phyloP scores from a whole-genome alignment of 139 green algal genomes.

The Chlorella sp. region DNA sequence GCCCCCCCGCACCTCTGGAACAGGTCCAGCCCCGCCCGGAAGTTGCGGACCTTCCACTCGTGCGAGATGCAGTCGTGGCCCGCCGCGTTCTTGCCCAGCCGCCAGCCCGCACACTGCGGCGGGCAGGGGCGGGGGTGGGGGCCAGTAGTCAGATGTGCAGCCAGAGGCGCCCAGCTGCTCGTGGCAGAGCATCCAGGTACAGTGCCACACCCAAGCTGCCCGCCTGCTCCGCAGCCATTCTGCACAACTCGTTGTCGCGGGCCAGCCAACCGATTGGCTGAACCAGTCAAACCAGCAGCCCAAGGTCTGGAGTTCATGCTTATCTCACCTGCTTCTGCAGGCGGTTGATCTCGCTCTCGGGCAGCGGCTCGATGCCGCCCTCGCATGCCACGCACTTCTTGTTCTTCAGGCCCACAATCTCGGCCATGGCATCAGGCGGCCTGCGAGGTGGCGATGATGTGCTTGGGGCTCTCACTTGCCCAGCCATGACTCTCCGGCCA shows the following conservation, averaged over 20 bases:
- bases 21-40: slow-evolving; percentile 56
- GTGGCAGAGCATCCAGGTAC: no score
- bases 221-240: no score
- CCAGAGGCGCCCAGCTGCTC: no score
- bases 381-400: slow-evolving; percentile 64
- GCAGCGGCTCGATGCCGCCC: slow-evolving; percentile 67
- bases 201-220: no score
- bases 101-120: slow-evolving; percentile 69
- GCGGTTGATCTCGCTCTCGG: slow-evolving; percentile 61
- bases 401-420: slow-evolving; percentile 60
- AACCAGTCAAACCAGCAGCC: no score
- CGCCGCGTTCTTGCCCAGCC: slow-evolving; percentile 31
- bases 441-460: slow-evolving; percentile 42
- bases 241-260: no score
- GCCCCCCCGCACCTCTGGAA: slow-evolving; percentile 39
- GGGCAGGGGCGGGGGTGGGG: background rate
- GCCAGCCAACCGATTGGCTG: no score
- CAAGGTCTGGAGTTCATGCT: no score
- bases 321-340: slow-evolving; percentile 37
- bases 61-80: slow-evolving; percentile 62
- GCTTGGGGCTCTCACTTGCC: no score
- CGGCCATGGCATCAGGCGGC: slow-evolving; percentile 49
- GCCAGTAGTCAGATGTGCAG: no score
- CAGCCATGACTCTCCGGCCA: no score
- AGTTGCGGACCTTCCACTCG: slow-evolving; percentile 75